Conservation (phyloP, 441 rosid genomes). For the Oxalis stricta region DNA sequence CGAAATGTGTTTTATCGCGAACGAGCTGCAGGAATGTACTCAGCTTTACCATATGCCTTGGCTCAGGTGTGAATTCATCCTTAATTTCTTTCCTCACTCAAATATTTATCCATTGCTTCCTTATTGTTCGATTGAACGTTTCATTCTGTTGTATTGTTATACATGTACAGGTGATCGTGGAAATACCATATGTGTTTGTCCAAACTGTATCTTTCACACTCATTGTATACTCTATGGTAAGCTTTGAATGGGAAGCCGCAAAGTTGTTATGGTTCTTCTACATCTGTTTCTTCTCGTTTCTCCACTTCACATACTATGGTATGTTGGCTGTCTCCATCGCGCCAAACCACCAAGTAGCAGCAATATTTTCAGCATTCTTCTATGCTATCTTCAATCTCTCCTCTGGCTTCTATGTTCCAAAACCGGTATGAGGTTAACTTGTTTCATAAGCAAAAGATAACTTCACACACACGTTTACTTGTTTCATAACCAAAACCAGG, state of each 20-base stretch:
- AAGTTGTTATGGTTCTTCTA: slow-evolving; percentile 92
- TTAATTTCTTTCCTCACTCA: too few species aligned
- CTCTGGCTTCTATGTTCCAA: slow-evolving; percentile 86
- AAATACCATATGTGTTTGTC: slow-evolving; percentile 62
- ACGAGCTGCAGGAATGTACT: slow-evolving; percentile 90
- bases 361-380: slow-evolving; percentile 71
- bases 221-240: slow-evolving; percentile 70
- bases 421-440: slow-evolving; percentile 51
- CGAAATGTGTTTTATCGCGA: slow-evolving; percentile 83
- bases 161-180: slow-evolving; percentile 52
- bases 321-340: slow-evolving; percentile 91
- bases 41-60: slow-evolving; percentile 83
- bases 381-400: slow-evolving; percentile 78
- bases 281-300: slow-evolving; percentile 69
- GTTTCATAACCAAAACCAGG: too few species aligned
- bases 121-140: too few species aligned
- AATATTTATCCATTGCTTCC: too few species aligned
- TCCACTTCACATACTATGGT: slow-evolving; percentile 93
- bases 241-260: slow-evolving; percentile 64
- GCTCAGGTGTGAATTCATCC: slow-evolving; percentile 82
- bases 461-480: too few species aligned
- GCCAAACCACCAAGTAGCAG: slow-evolving; percentile 84
- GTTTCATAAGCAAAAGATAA: slow-evolving; percentile 3
- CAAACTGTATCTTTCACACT: slow-evolving; percentile 59
- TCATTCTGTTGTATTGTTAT: neutral